phyloP scores from a whole-genome alignment of 2,329 filamentous ascomycete species.

The Aspergillus sojae region DNA sequence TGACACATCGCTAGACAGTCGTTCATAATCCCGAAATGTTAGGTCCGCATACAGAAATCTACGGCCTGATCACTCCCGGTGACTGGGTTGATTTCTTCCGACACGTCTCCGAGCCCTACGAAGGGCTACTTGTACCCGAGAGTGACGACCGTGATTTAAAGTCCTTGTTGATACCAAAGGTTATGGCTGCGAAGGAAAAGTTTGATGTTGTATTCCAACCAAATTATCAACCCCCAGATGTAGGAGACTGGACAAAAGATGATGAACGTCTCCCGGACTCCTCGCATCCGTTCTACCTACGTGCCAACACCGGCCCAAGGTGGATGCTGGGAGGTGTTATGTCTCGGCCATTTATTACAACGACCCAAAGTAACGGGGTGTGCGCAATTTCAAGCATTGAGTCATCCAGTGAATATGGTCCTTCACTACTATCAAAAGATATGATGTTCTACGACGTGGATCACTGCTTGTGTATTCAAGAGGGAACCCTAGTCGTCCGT shows the following conservation, averaged over 20 bases:
- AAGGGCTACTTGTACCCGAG: conserved; percentile 55
- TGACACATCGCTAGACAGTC: conserved; percentile 39
- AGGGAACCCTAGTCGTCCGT: conserved; percentile 49
- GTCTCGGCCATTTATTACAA: conserved; percentile 51
- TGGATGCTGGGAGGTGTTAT: conserved; percentile 39
- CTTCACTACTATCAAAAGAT: conserved; percentile 38
- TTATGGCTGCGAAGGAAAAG: conserved; percentile 58
- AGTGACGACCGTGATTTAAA: conserved; percentile 56
- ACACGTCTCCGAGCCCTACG: conserved; percentile 57
- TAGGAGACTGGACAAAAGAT: conserved; percentile 29
- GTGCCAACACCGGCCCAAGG: conserved; percentile 47
- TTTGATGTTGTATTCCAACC: conserved; percentile 60
- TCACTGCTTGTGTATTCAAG: conserved; percentile 55
- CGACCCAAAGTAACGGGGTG: conserved; percentile 50
- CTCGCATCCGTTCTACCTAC: conserved; percentile 53
- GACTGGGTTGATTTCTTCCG: conserved; percentile 66
- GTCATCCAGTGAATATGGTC: conserved; percentile 37
- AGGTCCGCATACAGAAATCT: conserved; percentile 57
- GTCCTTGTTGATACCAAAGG: conserved; percentile 55
- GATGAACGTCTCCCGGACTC: conserved; percentile 28
- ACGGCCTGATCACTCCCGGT: conserved; percentile 59
- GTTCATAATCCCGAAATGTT: conserved; percentile 60
- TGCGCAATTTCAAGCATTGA: conserved; percentile 60
- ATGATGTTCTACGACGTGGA: conserved; percentile 53
- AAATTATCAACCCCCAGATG: conserved; percentile 51